Percentiles rank a stretch among this genome's conserved stretches.
Evolutionary conservation across 2,329 filamentous ascomycete genomes (phyloP).

Genomic region (Keithomyces neogunnii): DNA sequence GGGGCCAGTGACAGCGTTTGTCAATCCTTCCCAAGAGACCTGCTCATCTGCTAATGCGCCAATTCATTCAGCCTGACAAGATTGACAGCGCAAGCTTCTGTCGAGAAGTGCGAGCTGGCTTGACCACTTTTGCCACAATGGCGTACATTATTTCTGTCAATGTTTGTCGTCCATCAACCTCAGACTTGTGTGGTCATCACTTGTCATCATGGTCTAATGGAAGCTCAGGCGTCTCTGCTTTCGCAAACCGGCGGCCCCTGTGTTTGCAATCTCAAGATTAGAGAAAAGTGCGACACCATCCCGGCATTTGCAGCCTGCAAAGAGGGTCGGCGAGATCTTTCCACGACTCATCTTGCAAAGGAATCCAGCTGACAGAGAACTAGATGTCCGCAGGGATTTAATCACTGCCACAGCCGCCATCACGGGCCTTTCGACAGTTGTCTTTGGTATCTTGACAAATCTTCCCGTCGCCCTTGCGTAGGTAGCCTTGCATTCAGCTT

Average conservation of each 20-base stretch:
- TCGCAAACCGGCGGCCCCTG: constrained; percentile 72
- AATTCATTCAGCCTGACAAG: constrained; percentile 47
- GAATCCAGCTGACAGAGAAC: constrained; percentile 5
- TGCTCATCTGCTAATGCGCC: constrained; percentile 2
- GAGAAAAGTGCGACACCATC: constrained; percentile 40
- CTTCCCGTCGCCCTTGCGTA: constrained; percentile 47
- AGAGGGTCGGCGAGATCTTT: constrained; percentile 24
- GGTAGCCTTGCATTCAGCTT: constrained; percentile 4
- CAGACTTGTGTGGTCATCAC: background rate
- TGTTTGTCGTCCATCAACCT: constrained; percentile 26
- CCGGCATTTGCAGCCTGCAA: constrained; percentile 36
- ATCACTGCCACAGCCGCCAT: constrained; percentile 80
- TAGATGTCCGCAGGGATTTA: constrained; percentile 63
- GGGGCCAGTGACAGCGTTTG: constrained; percentile 6
- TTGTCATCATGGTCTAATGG: background rate
- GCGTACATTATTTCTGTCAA: constrained; percentile 77
- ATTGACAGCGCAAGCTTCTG: constrained; percentile 64
- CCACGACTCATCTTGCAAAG: background rate
- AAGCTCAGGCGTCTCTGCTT: constrained; percentile 52
- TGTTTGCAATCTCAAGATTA: constrained; percentile 43
- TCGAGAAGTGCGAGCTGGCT: constrained; percentile 67
- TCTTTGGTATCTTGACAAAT: constrained; percentile 75
- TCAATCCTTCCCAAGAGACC: background rate
- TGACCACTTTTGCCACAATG: constrained; percentile 77
- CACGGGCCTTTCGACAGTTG: constrained; percentile 63